phyloP scores from a whole-genome alignment of 2,329 filamentous ascomycete genomes.

The Colletotrichum shisoi region DNA sequence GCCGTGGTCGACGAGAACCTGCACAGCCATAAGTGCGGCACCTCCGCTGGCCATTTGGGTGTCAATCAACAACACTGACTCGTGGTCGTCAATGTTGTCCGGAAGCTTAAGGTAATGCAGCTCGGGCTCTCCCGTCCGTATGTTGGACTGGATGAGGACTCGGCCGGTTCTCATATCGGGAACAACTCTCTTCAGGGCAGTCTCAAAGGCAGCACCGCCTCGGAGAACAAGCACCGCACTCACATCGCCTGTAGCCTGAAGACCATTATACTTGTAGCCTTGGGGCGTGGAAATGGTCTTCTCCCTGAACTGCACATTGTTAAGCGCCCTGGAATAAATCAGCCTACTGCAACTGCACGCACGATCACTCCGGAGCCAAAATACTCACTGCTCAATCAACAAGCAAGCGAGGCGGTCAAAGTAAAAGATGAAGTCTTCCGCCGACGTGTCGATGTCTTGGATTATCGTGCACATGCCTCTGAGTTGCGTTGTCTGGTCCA shows the following conservation, averaged over 20 bases:
- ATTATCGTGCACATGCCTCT: conserved; percentile 90
- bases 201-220: conserved; percentile 87
- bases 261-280: conserved; percentile 73
- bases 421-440: conserved; percentile 97
- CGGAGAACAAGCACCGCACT: conserved; percentile 89
- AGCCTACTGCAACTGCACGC: conserved; percentile 6
- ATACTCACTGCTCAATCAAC: conserved; percentile 75
- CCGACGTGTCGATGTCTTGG: conserved; percentile 76
- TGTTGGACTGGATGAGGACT: conserved; percentile 88
- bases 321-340: conserved; percentile 67
- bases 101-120: conserved; percentile 88
- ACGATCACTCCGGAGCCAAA: too few relatives aligned
- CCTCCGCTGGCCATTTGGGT: conserved; percentile 95
- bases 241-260: conserved; percentile 74
- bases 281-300: conserved; percentile 74
- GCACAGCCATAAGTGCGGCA: conserved; percentile 87
- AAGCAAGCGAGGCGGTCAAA: conserved; percentile 89
- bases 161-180: conserved; percentile 91
- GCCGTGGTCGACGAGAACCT: conserved; percentile 93
- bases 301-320: conserved; percentile 75
- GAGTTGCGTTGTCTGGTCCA: conserved; percentile 81
- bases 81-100: conserved; percentile 74
- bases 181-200: conserved; percentile 85
- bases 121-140: conserved; percentile 86
- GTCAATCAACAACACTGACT: conserved; percentile 85